A percentile compares a stretch with the other conserved stretches of the same genome.
Conservation (phyloP, 2,329 filamentous ascomycete genomes). For the Epichloe sp. region DNA sequence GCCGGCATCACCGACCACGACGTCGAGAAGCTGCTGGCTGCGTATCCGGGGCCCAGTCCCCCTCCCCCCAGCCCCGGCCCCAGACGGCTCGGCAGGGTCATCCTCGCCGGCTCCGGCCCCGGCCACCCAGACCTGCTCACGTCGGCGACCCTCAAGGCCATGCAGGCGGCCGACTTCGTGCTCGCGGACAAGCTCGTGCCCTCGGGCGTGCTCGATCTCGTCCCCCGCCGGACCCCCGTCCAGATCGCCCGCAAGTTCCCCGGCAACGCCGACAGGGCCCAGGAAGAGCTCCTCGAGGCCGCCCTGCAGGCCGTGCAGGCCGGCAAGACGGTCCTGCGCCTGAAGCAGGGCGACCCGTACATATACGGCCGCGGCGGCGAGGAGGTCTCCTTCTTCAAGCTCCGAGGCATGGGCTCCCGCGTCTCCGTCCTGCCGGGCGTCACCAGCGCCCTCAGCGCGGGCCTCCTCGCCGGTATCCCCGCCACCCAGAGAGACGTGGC, state of each 20-base stretch:
- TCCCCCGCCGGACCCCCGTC: slow-evolving; percentile 78
- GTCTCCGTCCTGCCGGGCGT: slow-evolving; percentile 74
- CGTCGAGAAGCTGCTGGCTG: slow-evolving; percentile 60
- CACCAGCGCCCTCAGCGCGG: slow-evolving; percentile 75
- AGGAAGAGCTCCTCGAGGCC: slow-evolving; percentile 73
- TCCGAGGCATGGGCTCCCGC: slow-evolving; percentile 50
- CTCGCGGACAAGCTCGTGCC: slow-evolving; percentile 81
- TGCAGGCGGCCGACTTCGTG: slow-evolving; percentile 62
- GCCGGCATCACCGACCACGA: slow-evolving; percentile 70
- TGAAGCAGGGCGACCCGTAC: slow-evolving; percentile 96
- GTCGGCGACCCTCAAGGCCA: slow-evolving; percentile 63
- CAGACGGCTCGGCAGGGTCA: slow-evolving; percentile 50
- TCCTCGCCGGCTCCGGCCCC: slow-evolving; percentile 83
- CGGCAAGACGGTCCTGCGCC: slow-evolving; percentile 70
- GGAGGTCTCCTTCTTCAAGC: slow-evolving; percentile 73
- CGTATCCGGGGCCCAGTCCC: slow-evolving; percentile 42
- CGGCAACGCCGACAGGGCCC: slow-evolving; percentile 86
- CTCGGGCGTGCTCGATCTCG: slow-evolving; percentile 70
- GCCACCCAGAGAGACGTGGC: slow-evolving; percentile 79
- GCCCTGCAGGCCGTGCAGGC: slow-evolving; percentile 52
- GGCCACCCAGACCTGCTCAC: slow-evolving; percentile 89
- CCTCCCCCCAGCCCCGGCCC: slow-evolving; percentile 5
- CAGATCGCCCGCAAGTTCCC: slow-evolving; percentile 96
- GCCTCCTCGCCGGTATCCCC: slow-evolving; percentile 78
- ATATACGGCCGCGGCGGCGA: slow-evolving; percentile 92